phyloP scores from a whole-genome alignment of 257 asterid genomes.

The Solanum chilense region DNA sequence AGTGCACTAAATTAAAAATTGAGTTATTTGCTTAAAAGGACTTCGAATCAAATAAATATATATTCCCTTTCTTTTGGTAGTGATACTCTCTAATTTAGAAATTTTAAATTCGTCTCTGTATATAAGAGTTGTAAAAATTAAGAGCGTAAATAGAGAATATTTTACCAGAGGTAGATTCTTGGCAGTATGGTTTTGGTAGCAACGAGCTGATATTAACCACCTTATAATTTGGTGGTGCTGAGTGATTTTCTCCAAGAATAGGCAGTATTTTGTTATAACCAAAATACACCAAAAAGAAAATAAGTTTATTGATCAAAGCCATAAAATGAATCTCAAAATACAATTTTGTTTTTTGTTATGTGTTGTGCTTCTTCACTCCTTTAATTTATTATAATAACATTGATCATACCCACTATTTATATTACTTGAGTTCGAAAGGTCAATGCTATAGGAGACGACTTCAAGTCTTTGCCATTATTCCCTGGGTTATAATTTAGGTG shows the following conservation, averaged over 20 bases:
- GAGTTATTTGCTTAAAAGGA: neutral
- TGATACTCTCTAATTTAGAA: no score
- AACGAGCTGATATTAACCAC: neutral
- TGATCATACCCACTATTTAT: neutral
- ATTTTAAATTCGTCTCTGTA: no score
- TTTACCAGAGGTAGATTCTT: neutral
- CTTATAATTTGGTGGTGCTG: neutral
- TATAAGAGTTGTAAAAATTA: no score
- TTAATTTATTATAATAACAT: neutral
- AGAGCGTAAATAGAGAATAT: neutral
- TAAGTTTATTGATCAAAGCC: neutral
- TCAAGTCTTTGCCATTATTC: neutral
- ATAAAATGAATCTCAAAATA: neutral
- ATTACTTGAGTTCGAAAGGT: neutral
- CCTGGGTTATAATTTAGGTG: neutral
- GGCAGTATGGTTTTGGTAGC: neutral
- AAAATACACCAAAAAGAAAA: neutral
- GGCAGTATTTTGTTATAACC: neutral
- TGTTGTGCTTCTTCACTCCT: neutral
- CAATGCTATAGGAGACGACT: neutral
- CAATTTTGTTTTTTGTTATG: neutral
- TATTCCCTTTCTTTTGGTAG: neutral
- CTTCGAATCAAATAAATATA: neutral
- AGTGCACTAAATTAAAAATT: neutral
- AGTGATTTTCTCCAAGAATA: neutral